A percentile compares a stretch with the other conserved stretches of the same genome.
phyloP scores from a whole-genome alignment of 176 grass and related monocot genomes.

The Avena sativa region DNA sequence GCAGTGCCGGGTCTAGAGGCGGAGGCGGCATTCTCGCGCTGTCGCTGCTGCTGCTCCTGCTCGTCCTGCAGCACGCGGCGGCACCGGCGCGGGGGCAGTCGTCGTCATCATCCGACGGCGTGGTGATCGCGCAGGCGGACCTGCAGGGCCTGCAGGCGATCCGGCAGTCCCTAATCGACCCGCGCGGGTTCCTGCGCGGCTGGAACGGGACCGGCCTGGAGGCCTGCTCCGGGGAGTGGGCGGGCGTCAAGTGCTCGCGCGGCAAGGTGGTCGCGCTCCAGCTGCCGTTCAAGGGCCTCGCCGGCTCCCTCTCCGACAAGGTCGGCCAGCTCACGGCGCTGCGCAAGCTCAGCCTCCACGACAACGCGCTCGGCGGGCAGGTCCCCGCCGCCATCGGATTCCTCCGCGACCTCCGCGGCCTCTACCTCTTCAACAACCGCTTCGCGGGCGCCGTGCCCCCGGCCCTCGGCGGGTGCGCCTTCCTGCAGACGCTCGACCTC shows the following conservation, averaged over 20 bases:
- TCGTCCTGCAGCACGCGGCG: neutral
- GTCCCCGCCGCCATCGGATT: conserved; percentile 66
- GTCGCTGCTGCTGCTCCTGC: neutral
- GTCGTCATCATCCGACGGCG: conserved; percentile 53
- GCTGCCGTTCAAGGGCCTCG: conserved; percentile 81
- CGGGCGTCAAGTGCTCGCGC: conserved; percentile 75
- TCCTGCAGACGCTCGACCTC: conserved; percentile 88
- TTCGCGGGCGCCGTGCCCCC: conserved; percentile 73
- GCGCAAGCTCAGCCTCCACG: conserved; percentile 85
- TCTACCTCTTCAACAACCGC: conserved; percentile 96
- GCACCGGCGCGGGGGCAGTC: conserved; percentile 21
- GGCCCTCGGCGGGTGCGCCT: conserved; percentile 55
- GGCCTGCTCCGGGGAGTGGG: conserved; percentile 90
- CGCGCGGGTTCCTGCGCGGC: conserved; percentile 62
- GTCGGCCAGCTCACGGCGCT: conserved; percentile 78
- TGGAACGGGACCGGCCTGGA: conserved; percentile 94
- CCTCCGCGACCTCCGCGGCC: conserved; percentile 69
- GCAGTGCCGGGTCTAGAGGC: neutral
- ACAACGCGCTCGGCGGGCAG: conserved; percentile 81
- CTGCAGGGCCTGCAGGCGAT: conserved; percentile 86
- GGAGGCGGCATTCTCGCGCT: neutral
- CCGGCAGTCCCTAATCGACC: conserved; percentile 66
- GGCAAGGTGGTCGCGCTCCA: conserved; percentile 89
- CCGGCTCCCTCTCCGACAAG: conserved; percentile 75
- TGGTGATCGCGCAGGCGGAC: conserved; percentile 77